Conservation (phyloP, 2,329 filamentous ascomycete genomes). For the Cladosporium sp. region DNA sequence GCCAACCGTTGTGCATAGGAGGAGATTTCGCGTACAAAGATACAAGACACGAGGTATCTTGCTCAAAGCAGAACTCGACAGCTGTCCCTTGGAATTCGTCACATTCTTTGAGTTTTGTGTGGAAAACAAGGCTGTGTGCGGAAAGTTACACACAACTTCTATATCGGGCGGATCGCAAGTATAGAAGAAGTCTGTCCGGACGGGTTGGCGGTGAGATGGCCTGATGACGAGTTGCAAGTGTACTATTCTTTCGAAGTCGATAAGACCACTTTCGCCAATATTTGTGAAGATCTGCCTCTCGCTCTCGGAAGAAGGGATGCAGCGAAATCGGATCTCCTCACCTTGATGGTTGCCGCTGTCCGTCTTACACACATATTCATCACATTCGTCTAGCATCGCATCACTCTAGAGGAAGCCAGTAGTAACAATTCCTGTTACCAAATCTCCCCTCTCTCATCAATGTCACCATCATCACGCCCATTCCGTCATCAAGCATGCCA, state of each 20-base stretch:
- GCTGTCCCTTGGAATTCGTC: no score
- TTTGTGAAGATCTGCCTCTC: background rate
- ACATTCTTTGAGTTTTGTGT: no score
- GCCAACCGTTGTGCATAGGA: constrained; percentile 9
- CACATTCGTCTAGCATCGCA: background rate
- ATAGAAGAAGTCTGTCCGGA: background rate
- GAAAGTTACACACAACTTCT: background rate
- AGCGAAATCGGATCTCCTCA: background rate
- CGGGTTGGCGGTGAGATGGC: background rate
- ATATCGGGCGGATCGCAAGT: background rate
- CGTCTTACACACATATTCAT: background rate
- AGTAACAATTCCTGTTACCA: background rate
- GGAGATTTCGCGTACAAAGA: background rate
- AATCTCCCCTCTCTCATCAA: background rate
- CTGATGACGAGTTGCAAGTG: background rate
- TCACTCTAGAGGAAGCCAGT: background rate
- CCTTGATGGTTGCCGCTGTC: background rate
- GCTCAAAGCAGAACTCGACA: background rate
- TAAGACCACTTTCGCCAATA: background rate
- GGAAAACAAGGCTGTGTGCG: background rate
- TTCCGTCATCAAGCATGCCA: background rate
- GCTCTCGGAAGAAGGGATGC: background rate
- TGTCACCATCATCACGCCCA: background rate
- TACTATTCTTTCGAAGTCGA: no score
- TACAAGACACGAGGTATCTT: background rate